Evolutionary conservation across 139 green algal genomes (phyloP), one percentile per base, ranked within the genome.

Genomic region (Picochlorum costavermella): DNA sequence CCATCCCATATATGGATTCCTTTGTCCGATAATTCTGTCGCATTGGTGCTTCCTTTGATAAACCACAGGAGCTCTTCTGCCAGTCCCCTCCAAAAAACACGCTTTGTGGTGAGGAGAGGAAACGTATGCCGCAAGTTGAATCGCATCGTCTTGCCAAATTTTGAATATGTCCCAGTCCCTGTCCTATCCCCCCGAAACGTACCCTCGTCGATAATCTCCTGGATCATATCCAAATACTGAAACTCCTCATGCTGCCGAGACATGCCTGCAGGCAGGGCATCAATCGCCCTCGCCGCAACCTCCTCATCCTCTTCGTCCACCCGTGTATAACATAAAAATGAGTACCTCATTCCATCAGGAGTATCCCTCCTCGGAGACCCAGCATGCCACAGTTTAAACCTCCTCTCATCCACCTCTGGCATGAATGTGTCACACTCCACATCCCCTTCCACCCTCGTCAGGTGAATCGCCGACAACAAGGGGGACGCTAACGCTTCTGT

Each of bases 11-110:
- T 99, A 72, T 88, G 77, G 28, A 99, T 74, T 57, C 78, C 84
- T 69, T 89, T 92, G 50, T 91, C 83, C n/a, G 77, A 65, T 59
- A 99, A 80, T 58, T 70, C 9, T 50, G 80, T 83, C 1, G 88
- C 89, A 73, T 95, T 88, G 28, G 94, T 99, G 57, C 30, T 69
- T 40, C 94, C 94, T 13, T 60, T 70, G 14, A 99, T 80, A 76
- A 99, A 98, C 92, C 92, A 99, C n/a, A 99, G 81, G 75, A 99
- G 84, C 81, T 99, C 94, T 82, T 98, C 92, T 6, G 85, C 86
- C 60, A 99, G 88, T 6, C 46, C 89, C 61, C 86, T 71, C 92
- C 92, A 98, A 74, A 98, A 98, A 8, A 95, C 85, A 37, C 90
- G 80, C 76, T 99, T 99, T 65, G 86, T 94, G 45, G 94, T 99